Base-by-base conservation (phyloP, 345 rosid genomes). In the Aquilaria sinensis region DNA sequence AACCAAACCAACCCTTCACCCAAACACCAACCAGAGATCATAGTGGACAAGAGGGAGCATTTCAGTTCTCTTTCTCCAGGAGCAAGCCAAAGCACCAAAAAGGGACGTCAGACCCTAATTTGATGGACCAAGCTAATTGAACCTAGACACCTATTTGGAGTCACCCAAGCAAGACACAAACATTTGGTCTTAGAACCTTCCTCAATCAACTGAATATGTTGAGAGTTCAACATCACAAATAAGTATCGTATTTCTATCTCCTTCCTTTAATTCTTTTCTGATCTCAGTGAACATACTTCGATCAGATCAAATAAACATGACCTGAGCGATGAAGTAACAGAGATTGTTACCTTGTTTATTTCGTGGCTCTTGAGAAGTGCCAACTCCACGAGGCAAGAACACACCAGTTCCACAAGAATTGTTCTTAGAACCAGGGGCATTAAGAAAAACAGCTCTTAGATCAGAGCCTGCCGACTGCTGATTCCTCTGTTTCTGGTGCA, bases 341-440 rank as follows among this genome's bases (percentile, higher is more conserved):
- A 37, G 43, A 2, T 37, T 37, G 47, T 49, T 72, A 87, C 95
- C 89, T 76, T 72, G 65, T 77, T 82, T 89, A 70, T 77, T 83
- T 72, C 77, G 86, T 62, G 92, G 57, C 48, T 83, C 79, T 54
- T 61, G 33, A 62, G 78, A 57, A 13, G 78, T 67, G 57, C 70
- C 67, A 14, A 58, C 77, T 37, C 74, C 65, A 58, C 81, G 76
- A 43, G 98, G 98, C 79, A 92, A 76, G 82, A 92, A 92, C 57
- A 92, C 98, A 30, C 98, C 98, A 1, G 98, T 92, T 33, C 96
- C 98, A 66, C 75, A 55, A n/a, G 96, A 79, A 30, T 75, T 77
- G 33, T 69, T 65, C 69, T 59, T 74, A 10, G 87, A 66, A 66
- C 85, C 75, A 15, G 80, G 56, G 57, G 80, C 80, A 29, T 75